Base-by-base conservation (phyloP, 2,329 filamentous ascomycete genomes). In the Metarhizium humberi region DNA sequence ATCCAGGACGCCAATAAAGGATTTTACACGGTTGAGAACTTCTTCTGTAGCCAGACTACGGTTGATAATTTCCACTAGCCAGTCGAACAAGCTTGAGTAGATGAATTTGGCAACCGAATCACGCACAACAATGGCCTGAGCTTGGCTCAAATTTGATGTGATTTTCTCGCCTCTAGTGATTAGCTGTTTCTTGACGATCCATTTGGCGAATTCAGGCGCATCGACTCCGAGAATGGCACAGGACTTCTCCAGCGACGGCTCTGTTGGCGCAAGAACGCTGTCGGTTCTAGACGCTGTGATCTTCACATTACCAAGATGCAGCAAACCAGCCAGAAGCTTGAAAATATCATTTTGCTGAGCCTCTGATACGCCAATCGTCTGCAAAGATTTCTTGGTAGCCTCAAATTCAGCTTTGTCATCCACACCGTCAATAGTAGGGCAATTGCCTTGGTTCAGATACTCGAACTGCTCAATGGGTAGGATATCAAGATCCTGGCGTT, bases 51-150 rank as follows among this genome's bases (percentile, higher is more conserved):
- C 94, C 63, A 99, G 77, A 68, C 91, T 92, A 63, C 78, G 78
- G 75, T 99, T 99, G 75, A 96, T 96, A 57, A 88, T 89, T 64
- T 97, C 92, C n/a, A 99, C 94, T 29, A 99, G 81, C 94, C 94
- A 99, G 76, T 99, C 94, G 70, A 99, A 99, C 57, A 99, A 74
- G 68, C 92, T 96, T 0, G 94, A 97, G 74, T 99, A 99, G 61
- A 99, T 94, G 73, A 92, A 99, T 71, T 99, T 99, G 66, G 94
- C 92, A 52, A 99, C 94, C 1, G 94, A 99, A 68, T 99, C 94
- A 68, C 92, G 85, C 14, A 99, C 94, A 56, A 99, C 92, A 42
- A 88, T 82, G 34, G 94, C 94, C 73, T 97, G 92, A 58, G 95
- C 90, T 64, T 95, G 90, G 29, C 88, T 95, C 59, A 99, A 74